A percentile compares a stretch with the other conserved stretches of the same genome.
These are phyloP conservation scores for Avicennia marina DNA, from an alignment of 257 asterid genomes.

Conservation along the genomic window DNA sequence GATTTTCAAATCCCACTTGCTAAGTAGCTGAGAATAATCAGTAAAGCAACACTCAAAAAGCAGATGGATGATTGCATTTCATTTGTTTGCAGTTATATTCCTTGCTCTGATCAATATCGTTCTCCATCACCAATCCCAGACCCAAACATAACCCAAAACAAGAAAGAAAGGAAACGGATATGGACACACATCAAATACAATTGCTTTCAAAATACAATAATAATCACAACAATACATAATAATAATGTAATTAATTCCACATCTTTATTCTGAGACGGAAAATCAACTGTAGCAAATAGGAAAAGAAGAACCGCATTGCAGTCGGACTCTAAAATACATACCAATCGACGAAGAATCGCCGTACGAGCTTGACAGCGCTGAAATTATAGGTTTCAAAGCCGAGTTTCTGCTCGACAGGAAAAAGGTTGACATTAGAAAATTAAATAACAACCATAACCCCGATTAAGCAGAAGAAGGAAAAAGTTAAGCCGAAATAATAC, in stretches of 20 bases:
- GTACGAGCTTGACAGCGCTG: conserved; percentile 45
- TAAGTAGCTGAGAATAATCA: too few species aligned
- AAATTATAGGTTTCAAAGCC: conserved; percentile 26
- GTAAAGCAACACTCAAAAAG: too few species aligned
- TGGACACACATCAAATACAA: too few species aligned
- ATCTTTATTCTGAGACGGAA: background rate
- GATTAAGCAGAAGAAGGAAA: background rate
- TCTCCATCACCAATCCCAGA: too few species aligned
- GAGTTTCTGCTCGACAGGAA: conserved; percentile 32
- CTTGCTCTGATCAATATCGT: too few species aligned
- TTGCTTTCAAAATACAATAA: too few species aligned
- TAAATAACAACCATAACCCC: conserved; percentile 7
- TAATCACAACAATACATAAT: too few species aligned
- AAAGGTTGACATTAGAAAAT: background rate
- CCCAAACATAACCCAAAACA: too few species aligned
- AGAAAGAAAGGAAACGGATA: too few species aligned
- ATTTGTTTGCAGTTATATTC: too few species aligned
- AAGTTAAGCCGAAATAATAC: background rate
- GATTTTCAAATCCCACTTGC: too few species aligned
- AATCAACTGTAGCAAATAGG: background rate
- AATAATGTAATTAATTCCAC: background rate
- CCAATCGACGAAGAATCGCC: conserved; percentile 52
- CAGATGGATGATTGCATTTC: too few species aligned
- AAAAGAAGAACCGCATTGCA: conserved; percentile 2
- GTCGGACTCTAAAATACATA: conserved; percentile 17